Evolutionary conservation across 306 rosid genomes (phyloP).

Genomic region (Cyamopsis tetragonoloba): DNA sequence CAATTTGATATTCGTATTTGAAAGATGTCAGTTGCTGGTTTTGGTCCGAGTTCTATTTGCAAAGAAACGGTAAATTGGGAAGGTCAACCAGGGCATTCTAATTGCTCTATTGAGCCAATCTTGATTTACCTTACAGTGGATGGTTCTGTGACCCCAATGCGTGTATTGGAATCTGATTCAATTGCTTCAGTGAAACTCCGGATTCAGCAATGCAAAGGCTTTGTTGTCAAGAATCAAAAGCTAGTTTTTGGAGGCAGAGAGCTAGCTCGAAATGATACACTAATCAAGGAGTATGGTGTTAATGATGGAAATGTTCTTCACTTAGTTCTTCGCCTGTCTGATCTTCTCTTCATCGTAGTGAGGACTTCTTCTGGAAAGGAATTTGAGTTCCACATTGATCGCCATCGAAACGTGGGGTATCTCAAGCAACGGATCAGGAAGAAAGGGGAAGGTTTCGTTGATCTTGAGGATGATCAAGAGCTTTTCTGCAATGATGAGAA

Average conservation of each 20-base stretch:
- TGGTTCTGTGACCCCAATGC: constrained; percentile 48
- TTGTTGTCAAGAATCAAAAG: constrained; percentile 59
- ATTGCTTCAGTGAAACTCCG: constrained; percentile 62
- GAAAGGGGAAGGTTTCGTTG: constrained; percentile 38
- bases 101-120: constrained; percentile 44
- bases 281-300: constrained; percentile 55
- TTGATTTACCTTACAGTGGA: constrained; percentile 46
- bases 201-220: constrained; percentile 61
- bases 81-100: constrained; percentile 28
- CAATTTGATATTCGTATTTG: too few species aligned
- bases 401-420: constrained; percentile 52
- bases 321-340: constrained; percentile 57
- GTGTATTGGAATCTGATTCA: constrained; percentile 57
- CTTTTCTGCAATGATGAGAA: constrained; percentile 53
- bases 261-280: constrained; percentile 44
- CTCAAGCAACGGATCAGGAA: constrained; percentile 48
- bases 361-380: constrained; percentile 51
- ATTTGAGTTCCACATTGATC: constrained; percentile 43
- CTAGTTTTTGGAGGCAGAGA: constrained; percentile 59
- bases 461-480: constrained; percentile 54
- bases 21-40: constrained; percentile 55
- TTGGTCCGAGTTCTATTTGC: constrained; percentile 45
- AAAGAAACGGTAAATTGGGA: constrained; percentile 34
- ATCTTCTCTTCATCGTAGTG: constrained; percentile 50
- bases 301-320: constrained; percentile 54